Evolutionary conservation across 1,284 basidiomycete species (phyloP).

Genomic region (Phenoliferia sp.): DNA sequence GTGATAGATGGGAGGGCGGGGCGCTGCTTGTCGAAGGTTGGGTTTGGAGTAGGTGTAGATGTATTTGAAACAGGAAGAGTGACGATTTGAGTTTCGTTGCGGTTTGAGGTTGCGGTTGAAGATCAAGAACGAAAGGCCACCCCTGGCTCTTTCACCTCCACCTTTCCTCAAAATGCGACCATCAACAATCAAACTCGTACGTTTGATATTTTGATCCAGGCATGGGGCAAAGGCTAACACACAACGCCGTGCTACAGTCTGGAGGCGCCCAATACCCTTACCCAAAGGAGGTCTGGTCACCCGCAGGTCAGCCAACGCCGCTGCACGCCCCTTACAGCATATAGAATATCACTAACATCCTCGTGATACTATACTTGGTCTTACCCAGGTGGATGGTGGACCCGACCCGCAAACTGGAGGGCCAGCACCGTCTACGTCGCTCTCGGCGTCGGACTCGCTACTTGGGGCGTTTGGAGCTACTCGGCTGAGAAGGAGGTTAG

Average conservation of each 20-base stretch:
- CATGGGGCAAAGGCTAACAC: not conserved
- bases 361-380: not conserved
- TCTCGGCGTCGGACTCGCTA: slow-evolving; percentile 46
- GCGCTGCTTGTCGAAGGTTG: not conserved
- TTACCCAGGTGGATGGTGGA: slow-evolving; percentile 52
- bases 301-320: slow-evolving; percentile 41
- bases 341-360: not conserved
- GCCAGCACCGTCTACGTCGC: slow-evolving; percentile 49
- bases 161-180: not conserved
- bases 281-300: slow-evolving; percentile 56
- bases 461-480: slow-evolving; percentile 49
- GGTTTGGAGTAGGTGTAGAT: not conserved
- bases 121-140: not conserved
- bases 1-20: not conserved
- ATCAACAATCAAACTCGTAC: slow-evolving; percentile 2
- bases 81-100: too few relatives aligned
- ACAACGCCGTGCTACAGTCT: slow-evolving; percentile 25
- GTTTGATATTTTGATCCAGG: not conserved
- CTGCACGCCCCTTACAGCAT: not conserved
- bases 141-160: not conserved
- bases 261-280: slow-evolving; percentile 51
- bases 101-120: not conserved
- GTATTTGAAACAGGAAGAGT: too few relatives aligned
- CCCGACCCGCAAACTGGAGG: slow-evolving; percentile 52
- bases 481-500: slow-evolving; percentile 51